Evolutionary conservation across 345 rosid species (phyloP).

Genomic region (Balakata baccata): DNA sequence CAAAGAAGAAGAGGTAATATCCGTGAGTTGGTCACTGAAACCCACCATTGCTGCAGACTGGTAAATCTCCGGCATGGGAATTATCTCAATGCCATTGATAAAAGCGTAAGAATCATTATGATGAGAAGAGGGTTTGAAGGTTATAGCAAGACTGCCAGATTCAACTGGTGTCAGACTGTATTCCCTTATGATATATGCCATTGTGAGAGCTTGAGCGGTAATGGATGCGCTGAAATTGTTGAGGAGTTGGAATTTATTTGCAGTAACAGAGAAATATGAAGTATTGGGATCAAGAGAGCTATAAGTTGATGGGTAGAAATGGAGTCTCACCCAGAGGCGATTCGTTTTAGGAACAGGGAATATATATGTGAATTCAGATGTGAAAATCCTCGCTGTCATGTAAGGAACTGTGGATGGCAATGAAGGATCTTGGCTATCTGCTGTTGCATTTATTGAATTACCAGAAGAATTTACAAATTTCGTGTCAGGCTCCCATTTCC

Average conservation of each 20-base stretch:
- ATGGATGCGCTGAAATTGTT: slow-evolving; percentile 30
- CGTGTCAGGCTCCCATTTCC: slow-evolving; percentile 27
- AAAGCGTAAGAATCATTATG: slow-evolving; percentile 18
- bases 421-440: slow-evolving; percentile 25
- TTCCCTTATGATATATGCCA: slow-evolving; percentile 26
- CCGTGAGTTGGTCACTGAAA: slow-evolving; percentile 11
- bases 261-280: slow-evolving; percentile 23
- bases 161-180: slow-evolving; percentile 12
- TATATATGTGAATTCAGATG: slow-evolving; percentile 12
- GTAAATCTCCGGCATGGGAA: slow-evolving; percentile 30
- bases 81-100: slow-evolving; percentile 28
- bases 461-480: slow-evolving; percentile 8
- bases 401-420: slow-evolving; percentile 28
- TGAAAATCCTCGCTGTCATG: slow-evolving; percentile 29
- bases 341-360: slow-evolving; percentile 20
- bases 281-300: slow-evolving; percentile 20
- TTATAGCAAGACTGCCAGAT: slow-evolving; percentile 15
- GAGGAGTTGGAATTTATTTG: slow-evolving; percentile 21
- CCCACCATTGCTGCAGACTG: slow-evolving; percentile 17
- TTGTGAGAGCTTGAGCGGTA: slow-evolving; percentile 26
- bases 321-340: slow-evolving; percentile 28
- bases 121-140: slow-evolving; percentile 23
- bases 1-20: slow-evolving; percentile 14
- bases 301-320: slow-evolving; percentile 28
- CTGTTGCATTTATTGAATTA: slow-evolving; percentile 14